Conservation (phyloP, 495 filamentous ascomycete species). For the Parathielavia hyrcaniae region DNA sequence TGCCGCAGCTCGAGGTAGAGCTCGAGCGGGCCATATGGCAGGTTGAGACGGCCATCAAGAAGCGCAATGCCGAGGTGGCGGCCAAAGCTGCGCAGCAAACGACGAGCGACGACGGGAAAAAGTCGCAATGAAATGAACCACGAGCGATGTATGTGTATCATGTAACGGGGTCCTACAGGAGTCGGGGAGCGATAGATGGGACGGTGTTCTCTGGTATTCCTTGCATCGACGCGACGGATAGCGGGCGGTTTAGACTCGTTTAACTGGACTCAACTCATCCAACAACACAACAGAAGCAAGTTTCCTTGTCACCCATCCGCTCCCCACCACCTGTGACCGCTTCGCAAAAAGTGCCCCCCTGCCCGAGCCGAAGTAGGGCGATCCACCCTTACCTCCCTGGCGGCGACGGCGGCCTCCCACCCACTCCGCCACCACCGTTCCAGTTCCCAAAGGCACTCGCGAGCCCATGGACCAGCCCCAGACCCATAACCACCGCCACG, state of each 20-base stretch:
- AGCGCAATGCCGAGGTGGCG: constrained; percentile 39
- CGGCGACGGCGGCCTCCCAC: background rate
- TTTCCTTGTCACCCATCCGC: background rate
- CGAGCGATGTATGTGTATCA: constrained; percentile 19
- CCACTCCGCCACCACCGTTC: background rate
- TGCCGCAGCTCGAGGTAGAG: constrained; percentile 81
- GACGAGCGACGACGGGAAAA: constrained; percentile 21
- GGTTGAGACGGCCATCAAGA: constrained; percentile 61
- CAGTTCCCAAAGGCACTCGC: background rate
- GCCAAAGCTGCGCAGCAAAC: constrained; percentile 8
- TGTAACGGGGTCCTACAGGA: background rate
- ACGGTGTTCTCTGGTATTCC: background rate
- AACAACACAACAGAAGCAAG: background rate
- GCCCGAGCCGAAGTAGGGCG: background rate
- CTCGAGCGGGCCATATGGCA: constrained; percentile 85
- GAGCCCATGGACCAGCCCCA: constrained; percentile 6
- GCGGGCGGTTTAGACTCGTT: background rate
- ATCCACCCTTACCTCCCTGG: background rate
- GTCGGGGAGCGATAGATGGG: constrained; percentile 10
- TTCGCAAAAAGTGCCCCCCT: background rate
- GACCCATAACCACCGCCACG: background rate
- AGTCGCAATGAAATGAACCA: constrained; percentile 20
- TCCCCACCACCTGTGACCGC: background rate
- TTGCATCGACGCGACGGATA: background rate
- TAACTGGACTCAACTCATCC: background rate